phyloP scores from a whole-genome alignment of 2,329 filamentous ascomycete genomes.

The Neofusicoccum kwambonambiense region DNA sequence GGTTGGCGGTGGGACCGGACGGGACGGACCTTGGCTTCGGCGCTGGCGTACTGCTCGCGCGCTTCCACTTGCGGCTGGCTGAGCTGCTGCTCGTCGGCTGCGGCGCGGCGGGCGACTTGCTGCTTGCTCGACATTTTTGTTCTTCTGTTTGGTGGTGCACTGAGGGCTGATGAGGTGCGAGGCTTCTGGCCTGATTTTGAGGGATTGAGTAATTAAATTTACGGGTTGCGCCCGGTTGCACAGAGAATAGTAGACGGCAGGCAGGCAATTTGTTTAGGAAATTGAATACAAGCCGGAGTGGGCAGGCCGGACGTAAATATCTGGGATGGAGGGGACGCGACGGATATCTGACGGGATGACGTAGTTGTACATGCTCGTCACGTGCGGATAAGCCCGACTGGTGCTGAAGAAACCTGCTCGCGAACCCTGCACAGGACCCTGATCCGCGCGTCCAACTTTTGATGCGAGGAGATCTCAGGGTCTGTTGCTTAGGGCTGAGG shows the following conservation, averaged over 20 bases:
- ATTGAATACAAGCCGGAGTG: neutral
- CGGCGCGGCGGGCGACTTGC: neutral
- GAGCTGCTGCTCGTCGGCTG: neutral
- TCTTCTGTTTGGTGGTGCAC: neutral
- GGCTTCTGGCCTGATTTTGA: no score
- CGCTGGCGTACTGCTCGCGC: constrained; percentile 31
- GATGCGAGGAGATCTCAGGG: no score
- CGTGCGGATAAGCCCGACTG: neutral
- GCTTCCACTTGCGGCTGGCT: constrained; percentile 22
- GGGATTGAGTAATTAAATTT: neutral
- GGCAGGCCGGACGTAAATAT: neutral
- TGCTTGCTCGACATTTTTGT: constrained; percentile 1
- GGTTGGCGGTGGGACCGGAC: neutral
- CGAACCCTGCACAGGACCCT: neutral
- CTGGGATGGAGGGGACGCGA: neutral
- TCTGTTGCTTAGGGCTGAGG: no score
- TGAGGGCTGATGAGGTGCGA: neutral
- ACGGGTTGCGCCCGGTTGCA: no score
- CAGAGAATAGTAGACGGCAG: neutral
- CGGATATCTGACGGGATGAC: neutral
- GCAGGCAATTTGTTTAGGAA: neutral
- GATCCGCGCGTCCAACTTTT: neutral
- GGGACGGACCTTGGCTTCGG: constrained; percentile 30
- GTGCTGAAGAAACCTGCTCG: constrained; percentile 9
- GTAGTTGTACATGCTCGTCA: constrained; percentile 5